A percentile compares a stretch with the other conserved stretches of the same genome.
These are phyloP conservation scores for Pseudopithomyces maydicus DNA, from an alignment of 2,329 filamentous ascomycete species.

Conservation along the genomic window DNA sequence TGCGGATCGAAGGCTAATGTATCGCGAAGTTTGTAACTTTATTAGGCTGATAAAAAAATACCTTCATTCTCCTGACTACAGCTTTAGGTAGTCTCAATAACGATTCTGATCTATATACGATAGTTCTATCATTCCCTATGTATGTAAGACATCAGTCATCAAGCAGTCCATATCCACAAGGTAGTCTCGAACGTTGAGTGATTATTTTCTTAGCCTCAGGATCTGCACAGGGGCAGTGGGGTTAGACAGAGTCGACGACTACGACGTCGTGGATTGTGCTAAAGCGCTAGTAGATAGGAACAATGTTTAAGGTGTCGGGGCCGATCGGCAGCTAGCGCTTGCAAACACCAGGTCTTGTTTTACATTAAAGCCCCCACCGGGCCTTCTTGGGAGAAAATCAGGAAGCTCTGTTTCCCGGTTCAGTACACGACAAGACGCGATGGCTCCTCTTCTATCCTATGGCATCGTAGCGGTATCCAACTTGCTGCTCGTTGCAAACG, in stretches of 20 bases:
- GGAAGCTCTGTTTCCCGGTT: neutral
- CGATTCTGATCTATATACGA: too few species aligned
- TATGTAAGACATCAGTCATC: too few species aligned
- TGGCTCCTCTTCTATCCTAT: conserved; percentile 1
- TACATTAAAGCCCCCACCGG: neutral
- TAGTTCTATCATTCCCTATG: too few species aligned
- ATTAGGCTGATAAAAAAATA: too few species aligned
- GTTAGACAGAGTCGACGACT: too few species aligned
- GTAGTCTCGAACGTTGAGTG: too few species aligned
- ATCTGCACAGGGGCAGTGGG: neutral
- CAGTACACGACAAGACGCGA: neutral
- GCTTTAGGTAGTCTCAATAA: too few species aligned
- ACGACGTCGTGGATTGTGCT: neutral
- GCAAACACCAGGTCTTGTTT: neutral
- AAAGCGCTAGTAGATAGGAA: neutral
- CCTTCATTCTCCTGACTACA: too few species aligned
- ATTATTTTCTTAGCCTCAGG: neutral
- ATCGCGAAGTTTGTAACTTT: too few species aligned
- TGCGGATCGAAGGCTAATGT: too few species aligned
- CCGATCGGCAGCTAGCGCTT: too few species aligned
- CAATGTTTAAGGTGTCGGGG: neutral
- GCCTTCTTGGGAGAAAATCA: neutral
- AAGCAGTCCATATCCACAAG: too few species aligned
- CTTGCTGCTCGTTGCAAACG: neutral
- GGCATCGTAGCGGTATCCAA: neutral